These are phyloP conservation scores for Parafenestella ontariensis DNA, from an alignment of 2,329 filamentous ascomycete genomes.

Conservation along the genomic window DNA sequence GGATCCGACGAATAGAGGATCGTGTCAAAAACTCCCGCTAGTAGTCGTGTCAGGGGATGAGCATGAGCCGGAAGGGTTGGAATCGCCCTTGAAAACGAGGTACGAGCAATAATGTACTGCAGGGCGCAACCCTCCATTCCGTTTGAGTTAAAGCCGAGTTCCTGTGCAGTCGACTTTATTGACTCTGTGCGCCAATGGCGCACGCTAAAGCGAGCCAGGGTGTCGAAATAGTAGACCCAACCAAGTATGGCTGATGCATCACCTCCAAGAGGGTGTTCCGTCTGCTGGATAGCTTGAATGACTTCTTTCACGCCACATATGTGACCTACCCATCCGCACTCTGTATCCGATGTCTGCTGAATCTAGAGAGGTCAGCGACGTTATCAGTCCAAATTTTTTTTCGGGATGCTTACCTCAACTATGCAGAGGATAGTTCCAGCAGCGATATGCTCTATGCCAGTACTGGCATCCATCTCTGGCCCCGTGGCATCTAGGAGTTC, in stretches of 20 bases:
- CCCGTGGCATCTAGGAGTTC: neutral
- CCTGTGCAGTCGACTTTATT: conserved; percentile 1
- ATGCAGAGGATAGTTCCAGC: conserved; percentile 6
- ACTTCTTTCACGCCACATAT: conserved; percentile 6
- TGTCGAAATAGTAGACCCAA: conserved; percentile 14
- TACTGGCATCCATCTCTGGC: neutral
- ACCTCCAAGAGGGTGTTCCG: neutral
- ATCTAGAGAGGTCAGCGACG: neutral
- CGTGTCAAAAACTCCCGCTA: conserved; percentile 4
- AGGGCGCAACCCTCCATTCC: neutral
- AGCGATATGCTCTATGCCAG: conserved; percentile 4
- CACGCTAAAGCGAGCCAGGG: conserved; percentile 11
- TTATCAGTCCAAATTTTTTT: neutral
- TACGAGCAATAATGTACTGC: conserved; percentile 3
- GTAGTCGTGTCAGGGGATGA: conserved; percentile 3
- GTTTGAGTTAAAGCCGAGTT: conserved; percentile 4
- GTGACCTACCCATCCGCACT: conserved; percentile 9
- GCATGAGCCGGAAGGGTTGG: conserved; percentile 1
- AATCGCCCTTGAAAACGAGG: conserved; percentile 1
- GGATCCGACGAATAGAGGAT: conserved; percentile 1
- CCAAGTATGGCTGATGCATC: conserved; percentile 2
- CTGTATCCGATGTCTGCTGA: neutral
- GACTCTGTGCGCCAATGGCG: conserved; percentile 18
- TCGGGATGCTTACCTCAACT: neutral
- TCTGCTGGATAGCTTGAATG: conserved; percentile 1